These are phyloP conservation scores for Salix purpurea DNA, from an alignment of 345 rosid genomes.

Conservation along the genomic window DNA sequence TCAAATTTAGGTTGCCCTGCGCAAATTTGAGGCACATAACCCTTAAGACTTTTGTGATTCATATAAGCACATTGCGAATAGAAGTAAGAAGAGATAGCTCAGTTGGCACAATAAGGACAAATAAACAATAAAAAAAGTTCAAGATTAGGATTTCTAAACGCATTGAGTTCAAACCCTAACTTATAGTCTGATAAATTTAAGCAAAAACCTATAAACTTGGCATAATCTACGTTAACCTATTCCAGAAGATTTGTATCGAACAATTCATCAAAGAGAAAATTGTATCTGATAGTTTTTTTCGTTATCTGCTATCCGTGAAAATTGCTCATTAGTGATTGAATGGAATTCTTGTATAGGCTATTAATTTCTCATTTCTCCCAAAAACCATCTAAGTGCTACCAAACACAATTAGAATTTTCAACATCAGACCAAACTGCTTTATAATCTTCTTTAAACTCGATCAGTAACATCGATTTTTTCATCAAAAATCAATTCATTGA, in stretches of 20 bases:
- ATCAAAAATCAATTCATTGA: background rate
- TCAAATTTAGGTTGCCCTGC: slow-evolving; percentile 91
- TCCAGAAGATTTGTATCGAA: background rate
- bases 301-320: background rate
- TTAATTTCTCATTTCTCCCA: background rate
- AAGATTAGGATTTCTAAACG: background rate
- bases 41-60: background rate
- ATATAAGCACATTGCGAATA: background rate
- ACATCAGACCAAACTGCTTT: background rate
- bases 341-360: no score
- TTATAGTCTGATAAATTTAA: background rate
- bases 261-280: no score
- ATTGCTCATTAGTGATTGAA: background rate
- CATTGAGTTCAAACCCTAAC: background rate
- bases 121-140: background rate
- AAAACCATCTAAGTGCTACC: background rate
- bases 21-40: slow-evolving; percentile 24
- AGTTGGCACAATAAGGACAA: background rate
- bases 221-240: background rate
- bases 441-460: background rate
- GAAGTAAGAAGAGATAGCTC: background rate
- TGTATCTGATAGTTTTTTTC: no score
- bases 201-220: background rate
- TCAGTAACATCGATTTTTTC: background rate
- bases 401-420: background rate